Evolutionary conservation across 257 asterid species (phyloP).

Genomic region (Apocynum venetum): DNA sequence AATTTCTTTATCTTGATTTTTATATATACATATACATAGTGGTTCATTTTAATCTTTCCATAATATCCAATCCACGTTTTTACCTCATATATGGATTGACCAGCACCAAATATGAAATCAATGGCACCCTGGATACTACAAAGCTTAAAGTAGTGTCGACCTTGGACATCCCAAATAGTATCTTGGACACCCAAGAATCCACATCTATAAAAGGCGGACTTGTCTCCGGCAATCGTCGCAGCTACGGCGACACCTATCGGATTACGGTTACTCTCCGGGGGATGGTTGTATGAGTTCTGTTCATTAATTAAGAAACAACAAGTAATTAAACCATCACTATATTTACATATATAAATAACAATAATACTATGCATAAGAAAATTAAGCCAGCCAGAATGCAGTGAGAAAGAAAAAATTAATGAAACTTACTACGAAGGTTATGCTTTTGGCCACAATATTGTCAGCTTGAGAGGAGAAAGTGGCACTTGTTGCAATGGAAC

Average conservation of each 20-base stretch:
- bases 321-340: too few relatives aligned
- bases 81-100: constrained; percentile 78
- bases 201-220: constrained; percentile 41
- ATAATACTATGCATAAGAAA: too few relatives aligned
- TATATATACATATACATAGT: too few relatives aligned
- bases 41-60: too few relatives aligned
- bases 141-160: constrained; percentile 52
- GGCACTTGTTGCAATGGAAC: constrained; percentile 32
- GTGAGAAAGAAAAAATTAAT: too few relatives aligned
- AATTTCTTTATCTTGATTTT: background rate
- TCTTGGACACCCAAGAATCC: constrained; percentile 60
- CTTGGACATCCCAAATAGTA: constrained; percentile 63
- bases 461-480: constrained; percentile 53
- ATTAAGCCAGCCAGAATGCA: too few relatives aligned
- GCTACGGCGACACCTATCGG: constrained; percentile 41
- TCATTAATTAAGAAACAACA: too few relatives aligned
- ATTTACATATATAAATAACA: too few relatives aligned
- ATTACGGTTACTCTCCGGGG: constrained; percentile 19
- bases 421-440: constrained; percentile 49
- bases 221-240: constrained; percentile 50
- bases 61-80: too few relatives aligned
- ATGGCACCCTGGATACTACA: constrained; percentile 61
- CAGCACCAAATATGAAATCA: constrained; percentile 75
- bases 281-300: constrained; percentile 64
- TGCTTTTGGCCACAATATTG: constrained; percentile 37